Percentiles rank a stretch among this genome's conserved stretches.
Evolutionary conservation across 106 monocot genomes (phyloP).

Genomic region (Ottelia alismoides): DNA sequence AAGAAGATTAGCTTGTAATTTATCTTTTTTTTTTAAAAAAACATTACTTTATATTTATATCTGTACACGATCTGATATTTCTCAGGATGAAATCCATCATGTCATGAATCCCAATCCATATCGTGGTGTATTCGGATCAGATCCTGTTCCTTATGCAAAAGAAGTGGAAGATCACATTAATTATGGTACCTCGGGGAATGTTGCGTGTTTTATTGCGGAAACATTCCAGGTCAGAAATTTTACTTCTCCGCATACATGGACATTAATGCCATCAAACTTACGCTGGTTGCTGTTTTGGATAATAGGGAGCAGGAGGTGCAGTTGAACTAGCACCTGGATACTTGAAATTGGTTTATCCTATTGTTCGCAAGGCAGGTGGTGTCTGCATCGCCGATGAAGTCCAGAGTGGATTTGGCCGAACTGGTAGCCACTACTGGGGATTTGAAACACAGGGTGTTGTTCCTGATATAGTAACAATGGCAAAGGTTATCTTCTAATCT

Average conservation of each 20-base stretch:
- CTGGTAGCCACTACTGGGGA: constrained; percentile 97
- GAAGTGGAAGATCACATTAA: constrained; percentile 83
- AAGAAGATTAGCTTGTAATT: too few relatives aligned
- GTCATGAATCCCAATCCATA: constrained; percentile 97
- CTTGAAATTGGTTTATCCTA: constrained; percentile 68
- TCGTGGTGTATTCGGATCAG: constrained; percentile 75
- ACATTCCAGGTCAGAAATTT: constrained; percentile 96
- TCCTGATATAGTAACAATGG: constrained; percentile 99
- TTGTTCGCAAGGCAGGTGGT: constrained; percentile 75
- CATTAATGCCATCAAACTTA: too few relatives aligned
- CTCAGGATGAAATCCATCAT: constrained; percentile 96
- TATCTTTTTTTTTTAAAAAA: too few relatives aligned
- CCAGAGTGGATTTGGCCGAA: constrained; percentile 98
- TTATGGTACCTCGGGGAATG: constrained; percentile 73
- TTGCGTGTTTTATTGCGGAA: constrained; percentile 99
- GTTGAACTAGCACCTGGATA: constrained; percentile 95
- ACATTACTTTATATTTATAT: too few relatives aligned
- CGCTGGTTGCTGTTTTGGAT: too few relatives aligned
- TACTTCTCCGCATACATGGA: too few relatives aligned
- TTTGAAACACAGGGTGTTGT: constrained; percentile 89
- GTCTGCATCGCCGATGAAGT: constrained; percentile 99
- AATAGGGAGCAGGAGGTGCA: constrained; percentile 86
- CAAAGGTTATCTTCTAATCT: constrained; percentile 43
- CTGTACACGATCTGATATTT: too few relatives aligned
- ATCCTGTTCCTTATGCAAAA: constrained; percentile 70